phyloP scores from a whole-genome alignment of 768 basidiomycete genomes.

The Boletales sp. region DNA sequence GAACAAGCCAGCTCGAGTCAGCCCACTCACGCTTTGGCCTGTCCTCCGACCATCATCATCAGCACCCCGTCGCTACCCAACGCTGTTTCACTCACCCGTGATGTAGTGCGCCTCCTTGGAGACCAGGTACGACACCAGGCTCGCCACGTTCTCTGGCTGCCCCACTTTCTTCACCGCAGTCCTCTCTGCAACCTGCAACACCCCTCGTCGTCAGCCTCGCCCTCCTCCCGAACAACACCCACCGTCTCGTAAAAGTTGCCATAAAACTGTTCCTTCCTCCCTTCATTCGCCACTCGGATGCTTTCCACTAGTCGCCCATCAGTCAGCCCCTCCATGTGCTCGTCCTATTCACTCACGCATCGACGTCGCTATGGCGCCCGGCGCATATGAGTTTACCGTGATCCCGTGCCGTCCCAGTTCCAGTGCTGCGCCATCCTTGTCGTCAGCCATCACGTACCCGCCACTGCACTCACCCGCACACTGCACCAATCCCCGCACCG shows the following conservation, averaged over 20 bases:
- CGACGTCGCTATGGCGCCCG: too few relatives aligned
- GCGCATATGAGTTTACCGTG: too few relatives aligned
- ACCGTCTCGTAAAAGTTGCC: too few relatives aligned
- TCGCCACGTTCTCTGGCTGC: slow-evolving; percentile 19
- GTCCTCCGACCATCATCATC: too few relatives aligned
- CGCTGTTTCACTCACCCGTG: slow-evolving; percentile 17
- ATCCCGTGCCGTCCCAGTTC: too few relatives aligned
- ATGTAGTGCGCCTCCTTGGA: slow-evolving; percentile 28
- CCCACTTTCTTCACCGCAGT: slow-evolving; percentile 7
- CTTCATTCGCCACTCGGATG: background rate
- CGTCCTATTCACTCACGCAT: too few relatives aligned
- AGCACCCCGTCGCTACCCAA: too few relatives aligned
- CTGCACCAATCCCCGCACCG: slow-evolving; percentile 6
- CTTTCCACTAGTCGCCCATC: too few relatives aligned
- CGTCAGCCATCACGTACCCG: too few relatives aligned
- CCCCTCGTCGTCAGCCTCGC: background rate
- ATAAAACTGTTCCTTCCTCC: background rate
- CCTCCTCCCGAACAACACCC: background rate
- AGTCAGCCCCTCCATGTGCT: too few relatives aligned
- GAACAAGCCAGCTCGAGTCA: too few relatives aligned
- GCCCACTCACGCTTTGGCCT: background rate
- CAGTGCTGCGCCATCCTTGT: too few relatives aligned
- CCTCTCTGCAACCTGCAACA: background rate
- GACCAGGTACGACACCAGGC: slow-evolving; percentile 29
- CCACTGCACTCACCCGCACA: slow-evolving; percentile 13